A percentile compares a stretch with the other conserved stretches of the same genome.
Evolutionary conservation across 208 protist species (phyloP).

Genomic region (Leptomonas seymouri): DNA sequence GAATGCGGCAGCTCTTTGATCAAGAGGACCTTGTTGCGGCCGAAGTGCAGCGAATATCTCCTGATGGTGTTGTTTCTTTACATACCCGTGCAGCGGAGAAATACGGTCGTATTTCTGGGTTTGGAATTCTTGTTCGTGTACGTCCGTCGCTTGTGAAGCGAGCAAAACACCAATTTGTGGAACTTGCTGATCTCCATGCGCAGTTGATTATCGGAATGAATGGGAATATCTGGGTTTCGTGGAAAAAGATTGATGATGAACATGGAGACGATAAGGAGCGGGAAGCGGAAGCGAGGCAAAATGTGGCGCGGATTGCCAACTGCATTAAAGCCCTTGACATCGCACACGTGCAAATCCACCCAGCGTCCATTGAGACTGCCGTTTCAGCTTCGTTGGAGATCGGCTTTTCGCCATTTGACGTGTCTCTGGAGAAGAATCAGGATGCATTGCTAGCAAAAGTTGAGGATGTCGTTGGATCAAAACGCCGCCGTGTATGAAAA

Average conservation of each 20-base stretch:
- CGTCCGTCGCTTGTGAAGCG: constrained; percentile 76
- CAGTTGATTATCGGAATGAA: constrained; percentile 83
- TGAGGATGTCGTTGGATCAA: constrained; percentile 27
- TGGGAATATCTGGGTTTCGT: constrained; percentile 91
- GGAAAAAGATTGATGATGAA: background rate
- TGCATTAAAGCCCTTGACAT: constrained; percentile 66
- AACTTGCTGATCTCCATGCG: constrained; percentile 32
- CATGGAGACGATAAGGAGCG: constrained; percentile 18
- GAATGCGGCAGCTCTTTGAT: constrained; percentile 96
- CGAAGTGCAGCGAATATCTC: constrained; percentile 95
- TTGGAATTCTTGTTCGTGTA: constrained; percentile 71
- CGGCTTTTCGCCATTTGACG: constrained; percentile 60
- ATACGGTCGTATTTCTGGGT: constrained; percentile 66
- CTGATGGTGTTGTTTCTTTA: constrained; percentile 91
- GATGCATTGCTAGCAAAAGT: constrained; percentile 24
- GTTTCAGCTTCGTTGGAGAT: constrained; percentile 57
- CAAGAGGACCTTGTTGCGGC: constrained; percentile 95
- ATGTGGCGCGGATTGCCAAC: constrained; percentile 71
- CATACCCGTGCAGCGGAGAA: constrained; percentile 93
- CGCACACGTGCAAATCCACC: constrained; percentile 57
- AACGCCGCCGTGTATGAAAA: constrained; percentile 15
- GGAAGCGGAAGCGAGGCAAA: constrained; percentile 38
- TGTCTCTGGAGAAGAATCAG: constrained; percentile 42
- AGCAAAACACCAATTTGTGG: constrained; percentile 82
- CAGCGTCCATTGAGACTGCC: constrained; percentile 51